Conservation (phyloP, 768 basidiomycete species). For the Boletus sp. region DNA sequence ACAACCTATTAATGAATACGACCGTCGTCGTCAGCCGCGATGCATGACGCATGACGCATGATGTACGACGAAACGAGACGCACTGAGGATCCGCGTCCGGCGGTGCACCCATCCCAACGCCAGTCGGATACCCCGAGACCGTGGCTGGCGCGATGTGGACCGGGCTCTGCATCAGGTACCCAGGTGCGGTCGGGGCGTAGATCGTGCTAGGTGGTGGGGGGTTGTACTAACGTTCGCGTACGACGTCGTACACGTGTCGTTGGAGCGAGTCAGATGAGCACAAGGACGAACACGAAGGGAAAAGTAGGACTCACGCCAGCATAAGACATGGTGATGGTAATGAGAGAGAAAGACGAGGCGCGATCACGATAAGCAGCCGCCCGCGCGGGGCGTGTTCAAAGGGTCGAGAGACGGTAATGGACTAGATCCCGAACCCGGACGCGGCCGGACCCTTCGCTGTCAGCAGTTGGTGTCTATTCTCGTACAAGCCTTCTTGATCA, state of each 20-base stretch:
- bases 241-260: background rate
- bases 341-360: background rate
- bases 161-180: background rate
- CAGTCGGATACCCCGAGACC: background rate
- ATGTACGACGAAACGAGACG: slow-evolving; percentile 23
- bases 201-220: slow-evolving; percentile 9
- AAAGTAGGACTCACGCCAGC: slow-evolving; percentile 16
- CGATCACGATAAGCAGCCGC: slow-evolving; percentile 10
- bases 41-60: too few species aligned
- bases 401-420: too few species aligned
- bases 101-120: slow-evolving; percentile 15
- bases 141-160: too few species aligned
- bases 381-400: background rate
- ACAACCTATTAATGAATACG: too few species aligned
- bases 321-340: slow-evolving; percentile 17
- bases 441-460: too few species aligned
- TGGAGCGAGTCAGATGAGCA: background rate
- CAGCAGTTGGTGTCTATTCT: too few species aligned
- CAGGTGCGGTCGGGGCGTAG: slow-evolving; percentile 1
- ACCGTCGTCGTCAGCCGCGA: background rate
- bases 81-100: slow-evolving; percentile 77
- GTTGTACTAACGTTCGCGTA: background rate
- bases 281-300: background rate
- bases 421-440: too few species aligned
- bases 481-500: background rate